Conservation (phyloP, 768 basidiomycete species). For the Xerocomellus amylosporus region DNA sequence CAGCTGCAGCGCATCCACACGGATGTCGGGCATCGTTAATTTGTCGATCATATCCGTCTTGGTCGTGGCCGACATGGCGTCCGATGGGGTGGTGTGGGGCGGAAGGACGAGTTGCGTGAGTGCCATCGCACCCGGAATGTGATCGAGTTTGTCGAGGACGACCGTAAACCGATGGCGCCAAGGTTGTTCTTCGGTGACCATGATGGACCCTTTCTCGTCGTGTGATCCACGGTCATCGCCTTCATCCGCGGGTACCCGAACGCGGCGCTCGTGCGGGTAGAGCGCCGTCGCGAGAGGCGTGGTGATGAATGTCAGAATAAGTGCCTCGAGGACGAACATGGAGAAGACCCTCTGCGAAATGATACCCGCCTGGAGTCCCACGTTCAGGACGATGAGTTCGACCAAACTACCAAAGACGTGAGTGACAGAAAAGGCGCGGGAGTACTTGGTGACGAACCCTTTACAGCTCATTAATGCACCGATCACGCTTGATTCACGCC, state of each 20-base stretch:
- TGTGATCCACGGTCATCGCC: slow-evolving; percentile 35
- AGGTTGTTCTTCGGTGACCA: slow-evolving; percentile 17
- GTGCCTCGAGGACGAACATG: slow-evolving; percentile 90
- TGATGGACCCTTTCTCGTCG: slow-evolving; percentile 5
- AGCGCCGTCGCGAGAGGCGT: slow-evolving; percentile 67
- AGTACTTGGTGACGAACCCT: slow-evolving; percentile 49
- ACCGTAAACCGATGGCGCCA: slow-evolving; percentile 71
- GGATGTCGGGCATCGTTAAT: slow-evolving; percentile 32
- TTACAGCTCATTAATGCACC: slow-evolving; percentile 96
- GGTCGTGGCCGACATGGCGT: slow-evolving; percentile 13
- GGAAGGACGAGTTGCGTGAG: slow-evolving; percentile 77
- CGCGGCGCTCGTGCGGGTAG: slow-evolving; percentile 63
- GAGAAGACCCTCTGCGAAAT: slow-evolving; percentile 78
- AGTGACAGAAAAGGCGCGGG: background rate
- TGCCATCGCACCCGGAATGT: slow-evolving; percentile 86
- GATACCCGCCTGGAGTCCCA: slow-evolving; percentile 80
- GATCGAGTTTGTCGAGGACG: slow-evolving; percentile 87
- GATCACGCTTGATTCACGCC: slow-evolving; percentile 79
- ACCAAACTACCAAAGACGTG: slow-evolving; percentile 55
- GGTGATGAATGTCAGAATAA: slow-evolving; percentile 82
- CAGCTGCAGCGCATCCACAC: slow-evolving; percentile 74
- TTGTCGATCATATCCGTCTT: background rate
- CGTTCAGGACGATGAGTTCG: slow-evolving; percentile 94
- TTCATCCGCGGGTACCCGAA: slow-evolving; percentile 38
- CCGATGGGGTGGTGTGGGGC: slow-evolving; percentile 11